Evolutionary conservation across 805 yeast species (phyloP).

Genomic region (Yarrowia porcina): DNA sequence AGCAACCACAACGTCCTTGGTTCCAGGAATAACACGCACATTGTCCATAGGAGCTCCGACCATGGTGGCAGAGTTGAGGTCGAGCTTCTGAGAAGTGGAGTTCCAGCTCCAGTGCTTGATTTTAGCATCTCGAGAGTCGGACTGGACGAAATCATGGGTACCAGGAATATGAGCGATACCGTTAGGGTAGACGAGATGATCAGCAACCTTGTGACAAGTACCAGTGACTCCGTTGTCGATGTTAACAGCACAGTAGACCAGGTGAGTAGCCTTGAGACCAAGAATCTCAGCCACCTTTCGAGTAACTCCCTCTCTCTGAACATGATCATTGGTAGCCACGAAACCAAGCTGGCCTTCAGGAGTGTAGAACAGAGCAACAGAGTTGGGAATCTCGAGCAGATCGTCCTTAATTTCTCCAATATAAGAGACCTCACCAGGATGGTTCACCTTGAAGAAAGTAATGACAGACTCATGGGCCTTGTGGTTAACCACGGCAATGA

Average conservation of each 20-base stretch:
- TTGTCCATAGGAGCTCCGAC: slow-evolving; percentile 18
- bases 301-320: neutral
- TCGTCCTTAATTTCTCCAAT: slow-evolving; percentile 7
- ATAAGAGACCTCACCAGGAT: neutral
- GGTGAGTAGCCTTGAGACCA: slow-evolving; percentile 8
- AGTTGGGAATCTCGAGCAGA: neutral
- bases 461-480: neutral
- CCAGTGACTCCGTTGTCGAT: neutral
- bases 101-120: slow-evolving; percentile 21
- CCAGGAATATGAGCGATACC: slow-evolving; percentile 16
- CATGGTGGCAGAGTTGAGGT: slow-evolving; percentile 6
- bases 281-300: neutral
- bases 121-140: slow-evolving; percentile 18
- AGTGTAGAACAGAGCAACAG: slow-evolving; percentile 9
- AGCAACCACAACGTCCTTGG: slow-evolving; percentile 14
- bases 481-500: neutral
- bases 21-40: slow-evolving; percentile 7
- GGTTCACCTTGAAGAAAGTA: neutral
- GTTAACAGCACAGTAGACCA: neutral
- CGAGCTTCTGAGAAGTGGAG: slow-evolving; percentile 14
- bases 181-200: slow-evolving; percentile 10
- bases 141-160: neutral
- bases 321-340: slow-evolving; percentile 3
- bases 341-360: slow-evolving; percentile 21
- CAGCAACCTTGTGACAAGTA: slow-evolving; percentile 12